A percentile compares a stretch with the other conserved stretches of the same genome.
Conservation (phyloP, 108 stramenopile genomes). For the Fragilariopsis cylindrus region DNA sequence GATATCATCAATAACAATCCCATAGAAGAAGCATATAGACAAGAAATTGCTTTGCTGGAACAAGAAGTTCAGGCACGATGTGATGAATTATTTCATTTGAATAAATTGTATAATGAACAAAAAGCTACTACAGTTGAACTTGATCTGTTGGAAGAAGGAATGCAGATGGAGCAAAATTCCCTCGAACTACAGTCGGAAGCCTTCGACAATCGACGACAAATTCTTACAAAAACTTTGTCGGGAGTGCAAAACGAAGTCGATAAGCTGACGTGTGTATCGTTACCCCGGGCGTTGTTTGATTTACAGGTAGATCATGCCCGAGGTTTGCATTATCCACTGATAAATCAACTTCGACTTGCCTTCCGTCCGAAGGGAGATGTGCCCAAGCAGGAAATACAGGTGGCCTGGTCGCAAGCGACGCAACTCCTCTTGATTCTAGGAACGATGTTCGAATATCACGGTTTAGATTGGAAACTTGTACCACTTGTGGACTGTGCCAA, state of each 20-base stretch:
- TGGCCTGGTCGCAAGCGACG: constrained; percentile 57
- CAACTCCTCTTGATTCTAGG: constrained; percentile 54
- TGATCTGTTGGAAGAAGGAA: constrained; percentile 22
- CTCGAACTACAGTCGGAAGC: constrained; percentile 39
- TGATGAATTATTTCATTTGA: constrained; percentile 33
- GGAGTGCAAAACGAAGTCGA: constrained; percentile 38
- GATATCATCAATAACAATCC: constrained; percentile 10
- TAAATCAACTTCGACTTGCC: constrained; percentile 60
- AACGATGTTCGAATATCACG: constrained; percentile 39
- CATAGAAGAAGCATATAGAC: constrained; percentile 26
- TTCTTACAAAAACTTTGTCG: constrained; percentile 17
- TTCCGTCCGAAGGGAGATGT: constrained; percentile 59
- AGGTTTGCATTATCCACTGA: constrained; percentile 59
- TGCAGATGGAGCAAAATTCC: constrained; percentile 37
- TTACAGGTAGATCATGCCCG: constrained; percentile 48
- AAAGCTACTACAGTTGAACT: constrained; percentile 28
- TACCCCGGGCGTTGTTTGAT: constrained; percentile 42
- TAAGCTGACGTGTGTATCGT: constrained; percentile 29
- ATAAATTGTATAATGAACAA: constrained; percentile 35
- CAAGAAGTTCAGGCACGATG: constrained; percentile 29
- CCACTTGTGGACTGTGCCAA: constrained; percentile 63
- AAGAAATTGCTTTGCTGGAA: constrained; percentile 43
- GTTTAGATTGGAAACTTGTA: constrained; percentile 55
- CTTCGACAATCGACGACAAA: constrained; percentile 25
- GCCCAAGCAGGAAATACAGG: constrained; percentile 37